These are phyloP conservation scores for Pyricularia sp. DNA, from an alignment of 2,329 filamentous ascomycete genomes.

Conservation along the genomic window DNA sequence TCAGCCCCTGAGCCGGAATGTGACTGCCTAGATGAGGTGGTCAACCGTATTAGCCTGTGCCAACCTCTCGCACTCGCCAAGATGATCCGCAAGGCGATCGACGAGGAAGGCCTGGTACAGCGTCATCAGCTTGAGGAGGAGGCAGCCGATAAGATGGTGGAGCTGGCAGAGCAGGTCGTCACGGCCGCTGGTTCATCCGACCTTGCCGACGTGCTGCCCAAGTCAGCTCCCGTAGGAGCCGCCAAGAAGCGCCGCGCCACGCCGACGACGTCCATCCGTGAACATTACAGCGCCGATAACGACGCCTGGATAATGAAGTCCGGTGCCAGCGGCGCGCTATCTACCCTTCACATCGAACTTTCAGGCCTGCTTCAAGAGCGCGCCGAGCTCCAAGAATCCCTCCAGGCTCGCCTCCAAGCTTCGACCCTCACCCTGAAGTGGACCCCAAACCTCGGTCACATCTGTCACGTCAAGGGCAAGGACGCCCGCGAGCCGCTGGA, in stretches of 20 bases:
- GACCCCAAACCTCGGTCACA: conserved; percentile 79
- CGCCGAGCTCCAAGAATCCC: conserved; percentile 42
- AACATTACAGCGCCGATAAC: conserved; percentile 50
- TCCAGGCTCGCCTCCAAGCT: conserved; percentile 54
- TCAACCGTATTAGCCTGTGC: conserved; percentile 53
- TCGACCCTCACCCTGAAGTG: conserved; percentile 70
- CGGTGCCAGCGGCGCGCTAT: conserved; percentile 56
- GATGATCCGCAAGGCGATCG: conserved; percentile 69
- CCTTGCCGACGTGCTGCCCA: conserved; percentile 43
- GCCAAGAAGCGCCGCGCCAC: neutral
- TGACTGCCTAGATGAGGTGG: conserved; percentile 33
- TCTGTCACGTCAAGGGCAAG: conserved; percentile 82
- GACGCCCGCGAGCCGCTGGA: conserved; percentile 38
- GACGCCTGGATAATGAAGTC: conserved; percentile 58
- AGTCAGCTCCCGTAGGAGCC: conserved; percentile 14
- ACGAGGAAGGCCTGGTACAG: conserved; percentile 81
- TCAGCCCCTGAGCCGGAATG: neutral
- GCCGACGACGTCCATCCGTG: conserved; percentile 31
- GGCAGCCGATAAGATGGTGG: conserved; percentile 60
- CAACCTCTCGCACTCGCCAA: conserved; percentile 59
- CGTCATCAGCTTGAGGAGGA: conserved; percentile 70
- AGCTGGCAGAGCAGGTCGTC: conserved; percentile 64
- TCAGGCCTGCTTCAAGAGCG: conserved; percentile 52
- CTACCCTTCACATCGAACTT: conserved; percentile 59
- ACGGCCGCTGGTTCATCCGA: conserved; percentile 17